Percentiles rank a stretch among this genome's conserved stretches.
These are phyloP conservation scores for Annulohypoxylon maeteangense DNA, from an alignment of 495 filamentous ascomycete species.

Conservation along the genomic window DNA sequence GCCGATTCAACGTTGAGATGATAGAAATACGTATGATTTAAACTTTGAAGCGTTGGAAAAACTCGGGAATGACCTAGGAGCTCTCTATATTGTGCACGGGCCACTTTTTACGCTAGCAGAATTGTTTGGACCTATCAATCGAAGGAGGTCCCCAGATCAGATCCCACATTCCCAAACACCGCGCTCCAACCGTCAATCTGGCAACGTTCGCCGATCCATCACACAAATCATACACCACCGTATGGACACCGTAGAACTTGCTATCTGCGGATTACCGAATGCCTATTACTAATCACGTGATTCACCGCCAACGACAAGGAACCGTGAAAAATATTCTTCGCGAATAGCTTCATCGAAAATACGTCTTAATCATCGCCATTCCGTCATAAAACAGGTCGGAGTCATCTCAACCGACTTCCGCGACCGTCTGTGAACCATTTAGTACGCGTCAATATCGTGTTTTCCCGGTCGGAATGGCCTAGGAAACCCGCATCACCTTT, in stretches of 20 bases:
- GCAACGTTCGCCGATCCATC: constrained; percentile 43
- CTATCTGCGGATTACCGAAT: constrained; percentile 32
- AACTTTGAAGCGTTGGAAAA: not conserved
- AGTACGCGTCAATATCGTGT: constrained; percentile 38
- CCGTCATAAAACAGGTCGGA: constrained; percentile 41
- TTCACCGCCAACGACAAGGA: constrained; percentile 44
- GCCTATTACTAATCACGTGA: constrained; percentile 51
- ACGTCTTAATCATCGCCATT: constrained; percentile 34
- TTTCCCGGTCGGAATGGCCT: constrained; percentile 22
- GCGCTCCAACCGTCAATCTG: constrained; percentile 45
- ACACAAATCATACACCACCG: constrained; percentile 40
- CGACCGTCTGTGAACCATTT: constrained; percentile 13
- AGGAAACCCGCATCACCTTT: constrained; percentile 24
- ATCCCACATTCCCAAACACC: constrained; percentile 18
- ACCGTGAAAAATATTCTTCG: constrained; percentile 47
- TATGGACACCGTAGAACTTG: constrained; percentile 21
- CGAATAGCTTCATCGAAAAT: constrained; percentile 45
- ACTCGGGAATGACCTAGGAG: not conserved
- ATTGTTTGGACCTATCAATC: constrained; percentile 21
- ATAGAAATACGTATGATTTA: not conserved
- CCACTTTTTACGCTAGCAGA: constrained; percentile 23
- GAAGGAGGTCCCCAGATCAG: not conserved
- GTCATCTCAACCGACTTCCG: constrained; percentile 37
- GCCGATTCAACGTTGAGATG: too few relatives aligned
- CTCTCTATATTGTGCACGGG: constrained; percentile 1